Base-by-base conservation (phyloP, 1,284 basidiomycete species). In the Papiliotrema flavescens region DNA sequence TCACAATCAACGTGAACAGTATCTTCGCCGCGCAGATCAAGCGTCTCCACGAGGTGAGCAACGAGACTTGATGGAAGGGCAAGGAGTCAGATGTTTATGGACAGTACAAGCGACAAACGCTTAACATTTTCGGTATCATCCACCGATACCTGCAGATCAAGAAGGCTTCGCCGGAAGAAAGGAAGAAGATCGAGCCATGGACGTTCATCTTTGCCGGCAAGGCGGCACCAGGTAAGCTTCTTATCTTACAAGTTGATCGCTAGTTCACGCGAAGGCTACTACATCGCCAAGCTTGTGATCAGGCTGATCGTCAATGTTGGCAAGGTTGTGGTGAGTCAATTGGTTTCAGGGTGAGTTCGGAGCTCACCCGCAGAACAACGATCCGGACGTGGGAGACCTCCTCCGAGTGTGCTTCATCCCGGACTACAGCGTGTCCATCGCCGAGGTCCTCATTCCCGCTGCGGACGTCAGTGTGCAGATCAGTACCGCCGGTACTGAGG, bases 11-110 rank as follows among this genome's bases (percentile, higher is more conserved):
- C 51, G 59, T 89, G 28, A 79, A 85, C 51, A 90, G 89, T 23
- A 82, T 95, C 81, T 95, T 93, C 69, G 90, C 93, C 69, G 87
- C 93, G 17, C 92, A 95, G 76, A 89, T 92, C 69, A 95, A 94
- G 82, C 85, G 88, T 49, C 63, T 76, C 3, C 73, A 75, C 65
- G 74, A 56, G 5, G 78, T 64, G 24, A 52, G 59, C 45, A n/a
- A n/a, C n/a, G n/a, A n/a, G n/a, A n/a, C n/a, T n/a, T n/a, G n/a
- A n/a, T n/a, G n/a, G n/a, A n/a, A 28, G 3, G 24, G 46, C 8
- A 2, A 14, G 36, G 6, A 5, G 34, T 28, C 23, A 45, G 53
- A 32, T 50, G 13, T 24, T 49, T 24, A 47, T 55, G 87, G 90
- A 54, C 88, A 92, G 79, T 94, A 94, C 75, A 95, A 94, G 83